Base-by-base conservation (phyloP, 768 basidiomycete species). In the Termitomyces sp. region DNA sequence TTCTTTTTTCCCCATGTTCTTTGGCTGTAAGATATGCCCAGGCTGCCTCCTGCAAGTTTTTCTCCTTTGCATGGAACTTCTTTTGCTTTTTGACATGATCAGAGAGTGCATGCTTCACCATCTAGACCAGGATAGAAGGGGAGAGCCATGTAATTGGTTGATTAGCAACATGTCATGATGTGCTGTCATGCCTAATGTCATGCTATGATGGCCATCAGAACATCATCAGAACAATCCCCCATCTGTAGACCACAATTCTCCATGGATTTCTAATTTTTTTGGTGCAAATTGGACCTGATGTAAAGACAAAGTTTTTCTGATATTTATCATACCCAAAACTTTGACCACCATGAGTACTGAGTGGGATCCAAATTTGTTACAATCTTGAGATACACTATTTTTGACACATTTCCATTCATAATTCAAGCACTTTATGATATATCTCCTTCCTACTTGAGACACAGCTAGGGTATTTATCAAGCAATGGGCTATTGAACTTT, bases 1-100 rank as follows among this genome's bases (percentile, higher is more conserved):
- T 46, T 51, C 60, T 16, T 61, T 43, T 24, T 56, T 37, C 18
- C 67, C 50, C 27, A 62, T 66, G 27, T 43, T 67, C 33, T 55
- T 59, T 27, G 26, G 43, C 36, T 40, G 27, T 20, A 27, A 34
- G 44, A 16, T 61, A 61, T 32, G 37, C 50, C 18, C n/a, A 39
- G n/a, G 36, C 55, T 27, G 59, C 56, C 12, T 61, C 30, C 34
- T 22, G 20, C 4, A 60, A 37, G 33, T 46, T n/a, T 24, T 36
- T 37, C 5, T 47, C 34, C 13, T 55, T 26, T 10, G 12, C 36
- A 45, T 27, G n/a, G 33, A 45, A 45, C 33, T 60, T 49, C 22
- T 60, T 60, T 22, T 37, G 42, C 40, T 36, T 42, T 47, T 56
- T 57, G 42, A 60, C 55, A 20, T 30, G 24, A 39, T 60, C 59